Base-by-base conservation (phyloP, 208 protist species). In the Leishmania tarentolae region DNA sequence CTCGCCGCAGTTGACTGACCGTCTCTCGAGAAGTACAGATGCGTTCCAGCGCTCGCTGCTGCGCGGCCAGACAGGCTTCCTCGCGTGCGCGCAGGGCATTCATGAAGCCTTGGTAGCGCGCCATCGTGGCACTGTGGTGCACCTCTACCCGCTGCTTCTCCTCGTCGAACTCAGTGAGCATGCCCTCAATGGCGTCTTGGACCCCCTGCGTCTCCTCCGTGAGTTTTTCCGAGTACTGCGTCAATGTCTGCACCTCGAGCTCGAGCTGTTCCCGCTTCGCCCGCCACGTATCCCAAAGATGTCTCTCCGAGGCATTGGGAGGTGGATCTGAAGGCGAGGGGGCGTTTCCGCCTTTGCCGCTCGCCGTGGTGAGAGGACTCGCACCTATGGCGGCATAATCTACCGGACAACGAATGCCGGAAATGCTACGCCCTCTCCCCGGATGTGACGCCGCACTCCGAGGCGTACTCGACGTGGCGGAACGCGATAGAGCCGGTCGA, bases 11-110 rank as follows among this genome's bases (percentile, higher is more conserved):
- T 56, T 84, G 50, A 0, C 52, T 37, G 35, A 86, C 84, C 0
- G 68, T 78, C 19, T 81, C 66, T 31, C 79, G 44, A 6, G 94
- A 85, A 13, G 13, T 47, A 50, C 76, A 79, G 7, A 86, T 80
- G 61, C 83, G 76, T 17, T 88, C 87, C 44, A 91, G 75, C 9
- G 87, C 83, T 7, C 77, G 81, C 75, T 88, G 84, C 78, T 86
- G 90, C 59, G 83, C 74, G 11, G 77, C 78, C 31, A 81, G 63
- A 57, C 86, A 91, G 9, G 65, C 78, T 9, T 89, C 80, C 79
- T 94, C 86, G 11, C 88, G 84, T 21, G n/a, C 71, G 31, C 74
- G 81, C 57, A 88, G 70, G 15, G 63, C 42, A 47, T 6, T 15
- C 82, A 88, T 82, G 19, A 85, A 35, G 35, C 42, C 44, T 8